A percentile compares a stretch with the other conserved stretches of the same genome.
These are phyloP conservation scores for Penicillium hesseltinei DNA, from an alignment of 2,329 filamentous ascomycete genomes.

Conservation along the genomic window DNA sequence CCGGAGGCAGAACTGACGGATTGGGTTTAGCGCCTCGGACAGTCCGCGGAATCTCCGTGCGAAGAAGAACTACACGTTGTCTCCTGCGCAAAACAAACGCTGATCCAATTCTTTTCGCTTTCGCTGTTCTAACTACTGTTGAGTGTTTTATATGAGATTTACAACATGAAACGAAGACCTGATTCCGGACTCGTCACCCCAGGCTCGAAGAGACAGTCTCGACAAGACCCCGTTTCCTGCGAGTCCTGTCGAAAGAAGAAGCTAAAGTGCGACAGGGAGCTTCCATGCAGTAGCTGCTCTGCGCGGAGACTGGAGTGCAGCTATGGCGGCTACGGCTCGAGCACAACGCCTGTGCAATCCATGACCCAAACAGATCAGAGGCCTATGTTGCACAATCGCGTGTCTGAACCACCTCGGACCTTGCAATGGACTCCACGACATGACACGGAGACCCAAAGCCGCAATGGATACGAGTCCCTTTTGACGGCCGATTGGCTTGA, in stretches of 20 bases:
- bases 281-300: conserved; percentile 52
- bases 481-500: conserved; percentile 31
- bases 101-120: not conserved
- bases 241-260: conserved; percentile 43
- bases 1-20: not conserved
- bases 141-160: not conserved
- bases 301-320: conserved; percentile 30
- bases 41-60: conserved; percentile 27
- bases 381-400: not conserved
- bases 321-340: conserved; percentile 15
- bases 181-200: not conserved
- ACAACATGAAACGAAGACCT: conserved; percentile 26
- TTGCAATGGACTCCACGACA: not conserved
- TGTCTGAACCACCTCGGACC: not conserved
- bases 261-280: conserved; percentile 55
- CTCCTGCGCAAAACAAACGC: not conserved
- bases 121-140: not conserved
- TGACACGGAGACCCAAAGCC: not conserved
- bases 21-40: conserved; percentile 15
- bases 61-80: not conserved
- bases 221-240: conserved; percentile 43
- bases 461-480: conserved; percentile 19
- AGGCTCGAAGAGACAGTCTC: conserved; percentile 16
- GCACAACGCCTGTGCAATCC: not conserved
- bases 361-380: not conserved